Base-by-base conservation (phyloP, 2,329 filamentous ascomycete genomes). In the Scedosporium apiospermum region DNA sequence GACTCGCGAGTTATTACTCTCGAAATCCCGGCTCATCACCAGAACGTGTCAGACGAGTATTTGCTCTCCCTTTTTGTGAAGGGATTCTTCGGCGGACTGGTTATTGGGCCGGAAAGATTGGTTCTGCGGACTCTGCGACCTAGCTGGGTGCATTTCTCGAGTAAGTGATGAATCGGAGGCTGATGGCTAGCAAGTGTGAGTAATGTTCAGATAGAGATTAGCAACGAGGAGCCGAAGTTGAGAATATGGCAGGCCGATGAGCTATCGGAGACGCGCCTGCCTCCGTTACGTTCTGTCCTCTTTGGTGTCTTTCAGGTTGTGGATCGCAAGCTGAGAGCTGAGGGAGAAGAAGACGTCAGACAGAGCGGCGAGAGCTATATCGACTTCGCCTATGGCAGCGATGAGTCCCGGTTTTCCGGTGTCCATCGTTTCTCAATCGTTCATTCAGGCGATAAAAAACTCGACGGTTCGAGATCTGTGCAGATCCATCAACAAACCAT, bases 51-150 rank as follows among this genome's bases (percentile, higher is more conserved):
- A 1, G 71, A 74, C 42, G 68, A 72, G 34, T 61, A 57, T 2
- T 55, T 74, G 5, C 63, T 74, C 26, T 68, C 72, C 0, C 66
- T 65, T 1, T 72, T 73, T 9, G 60, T 70, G 1, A 69, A 65
- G 12, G 70, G 67, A 0, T 74, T 70, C 30, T 73, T 73, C 58
- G 71, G 70, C 4, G 72, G 72, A 0, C 58, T 65, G 0, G 71
- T 74, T 0, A 66, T 74, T 46, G 65, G 64, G 0, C 69, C 67
- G 0, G 72, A 74, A 58, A 64, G 68, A 7, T 41, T 64, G 4
- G 57, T 62, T 0, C 63, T 71, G 1, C 64, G 65, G 49, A 63
- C 57, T 1, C n/a, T 66, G 7, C 63, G 64, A 0, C 30, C 65
- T 65, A 7, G 21, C 12, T 55, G 18, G 21, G 51, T 55, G 10